These are phyloP conservation scores for Nitzschia sp. DNA, from an alignment of 108 stramenopile genomes.

Conservation along the genomic window DNA sequence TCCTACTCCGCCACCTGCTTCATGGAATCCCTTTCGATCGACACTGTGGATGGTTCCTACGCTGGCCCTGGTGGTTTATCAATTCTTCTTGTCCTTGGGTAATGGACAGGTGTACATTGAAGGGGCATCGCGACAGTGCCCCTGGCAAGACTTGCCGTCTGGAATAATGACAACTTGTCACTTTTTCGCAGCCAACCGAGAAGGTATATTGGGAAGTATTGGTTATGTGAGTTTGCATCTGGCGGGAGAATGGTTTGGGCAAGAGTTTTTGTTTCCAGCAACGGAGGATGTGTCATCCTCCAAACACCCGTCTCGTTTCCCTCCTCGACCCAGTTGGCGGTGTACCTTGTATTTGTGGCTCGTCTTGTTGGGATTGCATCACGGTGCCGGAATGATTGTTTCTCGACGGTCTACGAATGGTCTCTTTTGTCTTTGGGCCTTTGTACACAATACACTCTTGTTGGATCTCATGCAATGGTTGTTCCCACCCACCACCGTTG, in stretches of 20 bases:
- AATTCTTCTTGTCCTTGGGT: conserved; percentile 45
- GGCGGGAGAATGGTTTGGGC: conserved; percentile 60
- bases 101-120: conserved; percentile 74
- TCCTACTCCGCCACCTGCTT: background rate
- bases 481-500: background rate
- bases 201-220: conserved; percentile 80
- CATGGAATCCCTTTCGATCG: conserved; percentile 1
- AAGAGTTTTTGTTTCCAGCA: conserved; percentile 43
- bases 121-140: conserved; percentile 45
- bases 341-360: conserved; percentile 31
- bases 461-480: conserved; percentile 19
- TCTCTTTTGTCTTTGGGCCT: conserved; percentile 66
- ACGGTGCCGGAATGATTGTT: conserved; percentile 41
- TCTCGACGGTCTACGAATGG: conserved; percentile 81
- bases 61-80: conserved; percentile 54
- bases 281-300: background rate
- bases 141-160: conserved; percentile 5
- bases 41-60: conserved; percentile 34
- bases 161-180: conserved; percentile 25
- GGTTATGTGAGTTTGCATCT: conserved; percentile 73
- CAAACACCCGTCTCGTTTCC: background rate
- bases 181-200: conserved; percentile 79
- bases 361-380: conserved; percentile 25
- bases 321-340: conserved; percentile 7
- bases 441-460: conserved; percentile 62